Percentiles rank a stretch among this genome's conserved stretches.
Evolutionary conservation across 257 asterid species (phyloP).

Genomic region (Penstemon barbatus): DNA sequence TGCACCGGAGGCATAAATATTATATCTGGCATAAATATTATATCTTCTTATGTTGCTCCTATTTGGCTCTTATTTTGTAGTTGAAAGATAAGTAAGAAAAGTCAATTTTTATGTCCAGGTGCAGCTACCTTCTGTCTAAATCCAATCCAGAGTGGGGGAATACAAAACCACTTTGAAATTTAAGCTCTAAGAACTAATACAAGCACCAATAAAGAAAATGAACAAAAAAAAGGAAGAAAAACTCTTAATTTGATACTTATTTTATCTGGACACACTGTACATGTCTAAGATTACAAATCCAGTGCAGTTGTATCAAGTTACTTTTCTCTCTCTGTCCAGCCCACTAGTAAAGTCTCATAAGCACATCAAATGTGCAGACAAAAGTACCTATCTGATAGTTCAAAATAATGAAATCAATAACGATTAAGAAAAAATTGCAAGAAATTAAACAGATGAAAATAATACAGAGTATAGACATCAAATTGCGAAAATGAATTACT

Average conservation of each 20-base stretch:
- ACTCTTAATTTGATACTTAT: neutral
- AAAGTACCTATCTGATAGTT: conserved; percentile 9
- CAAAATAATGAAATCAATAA: neutral
- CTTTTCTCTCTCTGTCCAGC: neutral
- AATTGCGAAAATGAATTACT: neutral
- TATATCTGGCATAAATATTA: too few species aligned
- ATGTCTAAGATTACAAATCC: neutral
- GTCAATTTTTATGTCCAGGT: too few species aligned
- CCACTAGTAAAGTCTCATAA: neutral
- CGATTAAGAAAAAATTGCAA: too few species aligned
- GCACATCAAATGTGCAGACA: neutral
- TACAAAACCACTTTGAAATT: too few species aligned
- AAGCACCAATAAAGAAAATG: too few species aligned
- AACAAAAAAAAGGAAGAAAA: neutral
- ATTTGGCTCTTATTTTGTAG: too few species aligned
- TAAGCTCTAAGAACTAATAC: too few species aligned
- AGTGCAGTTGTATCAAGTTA: neutral
- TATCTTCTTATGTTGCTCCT: too few species aligned
- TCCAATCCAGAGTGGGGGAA: too few species aligned
- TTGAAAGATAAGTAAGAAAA: too few species aligned
- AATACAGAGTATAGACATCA: neutral
- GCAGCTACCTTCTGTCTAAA: too few species aligned
- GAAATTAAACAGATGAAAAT: neutral
- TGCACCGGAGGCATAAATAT: too few species aligned
- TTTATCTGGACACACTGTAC: neutral